Percentiles rank a stretch among this genome's conserved stretches.
Conservation (phyloP, 2,329 filamentous ascomycete species). For the Pseudofabraea citricarpa region DNA sequence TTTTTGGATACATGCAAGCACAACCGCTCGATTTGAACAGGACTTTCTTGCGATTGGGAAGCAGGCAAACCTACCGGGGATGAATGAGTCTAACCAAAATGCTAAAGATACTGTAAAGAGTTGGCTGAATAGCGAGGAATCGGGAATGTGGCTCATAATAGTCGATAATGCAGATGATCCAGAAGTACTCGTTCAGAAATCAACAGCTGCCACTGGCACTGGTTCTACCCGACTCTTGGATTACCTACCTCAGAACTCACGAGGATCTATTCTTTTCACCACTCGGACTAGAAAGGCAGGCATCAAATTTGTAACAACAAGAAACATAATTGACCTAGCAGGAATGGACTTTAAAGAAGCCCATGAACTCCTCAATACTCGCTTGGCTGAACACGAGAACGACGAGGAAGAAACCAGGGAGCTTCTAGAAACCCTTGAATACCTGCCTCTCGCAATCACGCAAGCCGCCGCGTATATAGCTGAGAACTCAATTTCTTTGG, state of each 20-base stretch:
- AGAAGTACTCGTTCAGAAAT: not conserved
- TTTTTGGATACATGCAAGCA: conserved; percentile 25
- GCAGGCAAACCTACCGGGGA: not conserved
- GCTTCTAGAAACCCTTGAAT: conserved; percentile 1
- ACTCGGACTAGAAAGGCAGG: not conserved
- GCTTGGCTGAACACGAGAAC: conserved; percentile 9
- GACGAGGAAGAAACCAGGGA: not conserved
- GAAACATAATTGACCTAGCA: not conserved
- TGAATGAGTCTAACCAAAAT: not conserved
- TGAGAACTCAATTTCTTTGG: not conserved
- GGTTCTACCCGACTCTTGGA: not conserved
- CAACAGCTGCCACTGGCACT: not conserved
- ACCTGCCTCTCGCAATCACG: conserved; percentile 5
- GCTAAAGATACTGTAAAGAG: not conserved
- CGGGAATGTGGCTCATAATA: conserved; percentile 26
- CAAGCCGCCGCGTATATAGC: conserved; percentile 5
- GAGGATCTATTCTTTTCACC: conserved; percentile 4
- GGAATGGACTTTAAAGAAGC: not conserved
- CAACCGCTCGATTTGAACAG: not conserved
- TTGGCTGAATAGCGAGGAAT: not conserved
- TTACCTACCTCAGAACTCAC: conserved; percentile 1
- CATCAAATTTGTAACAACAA: not conserved
- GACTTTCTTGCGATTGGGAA: not conserved
- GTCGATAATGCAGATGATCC: conserved; percentile 31
- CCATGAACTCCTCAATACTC: not conserved